Evolutionary conservation across 2,329 filamentous ascomycete species (phyloP).

Genomic region (Hortaea sp.): DNA sequence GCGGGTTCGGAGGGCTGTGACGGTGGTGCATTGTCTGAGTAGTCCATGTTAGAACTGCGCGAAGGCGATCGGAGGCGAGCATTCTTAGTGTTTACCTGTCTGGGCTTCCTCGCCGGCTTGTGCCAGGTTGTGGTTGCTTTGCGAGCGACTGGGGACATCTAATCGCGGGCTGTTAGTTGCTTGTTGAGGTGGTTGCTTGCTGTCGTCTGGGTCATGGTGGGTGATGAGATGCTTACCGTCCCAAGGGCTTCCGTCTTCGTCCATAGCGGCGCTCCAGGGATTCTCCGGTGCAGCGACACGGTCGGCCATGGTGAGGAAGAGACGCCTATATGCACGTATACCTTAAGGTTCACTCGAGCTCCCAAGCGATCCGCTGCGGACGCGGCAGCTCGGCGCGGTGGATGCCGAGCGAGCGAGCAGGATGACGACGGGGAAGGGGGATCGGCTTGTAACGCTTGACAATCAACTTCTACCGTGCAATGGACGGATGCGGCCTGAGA

Average conservation of each 20-base stretch:
- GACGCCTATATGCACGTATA: too few species aligned
- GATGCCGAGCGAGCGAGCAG: too few species aligned
- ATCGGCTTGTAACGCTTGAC: too few species aligned
- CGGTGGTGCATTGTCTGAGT: too few species aligned
- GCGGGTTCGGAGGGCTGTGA: background rate
- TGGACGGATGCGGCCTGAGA: too few species aligned
- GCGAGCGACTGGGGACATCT: conserved; percentile 40
- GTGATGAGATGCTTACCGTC: background rate
- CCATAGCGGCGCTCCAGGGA: conserved; percentile 3
- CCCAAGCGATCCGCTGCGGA: too few species aligned
- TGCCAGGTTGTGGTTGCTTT: conserved; percentile 30
- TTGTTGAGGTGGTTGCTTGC: background rate
- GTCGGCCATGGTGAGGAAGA: background rate
- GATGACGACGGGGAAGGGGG: too few species aligned
- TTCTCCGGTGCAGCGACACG: background rate
- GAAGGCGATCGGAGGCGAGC: background rate
- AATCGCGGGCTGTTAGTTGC: background rate
- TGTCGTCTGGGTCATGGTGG: background rate
- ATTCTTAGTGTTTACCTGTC: conserved; percentile 1
- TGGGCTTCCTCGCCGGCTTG: conserved; percentile 27
- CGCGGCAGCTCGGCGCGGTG: too few species aligned
- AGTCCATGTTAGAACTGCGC: too few species aligned
- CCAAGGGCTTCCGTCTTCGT: conserved; percentile 4
- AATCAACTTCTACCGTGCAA: too few species aligned
- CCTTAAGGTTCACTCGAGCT: too few species aligned